Percentiles rank a stretch among this genome's conserved stretches.
phyloP scores from a whole-genome alignment of 2,329 filamentous ascomycete genomes.

The Phyllosticta capitalensis region DNA sequence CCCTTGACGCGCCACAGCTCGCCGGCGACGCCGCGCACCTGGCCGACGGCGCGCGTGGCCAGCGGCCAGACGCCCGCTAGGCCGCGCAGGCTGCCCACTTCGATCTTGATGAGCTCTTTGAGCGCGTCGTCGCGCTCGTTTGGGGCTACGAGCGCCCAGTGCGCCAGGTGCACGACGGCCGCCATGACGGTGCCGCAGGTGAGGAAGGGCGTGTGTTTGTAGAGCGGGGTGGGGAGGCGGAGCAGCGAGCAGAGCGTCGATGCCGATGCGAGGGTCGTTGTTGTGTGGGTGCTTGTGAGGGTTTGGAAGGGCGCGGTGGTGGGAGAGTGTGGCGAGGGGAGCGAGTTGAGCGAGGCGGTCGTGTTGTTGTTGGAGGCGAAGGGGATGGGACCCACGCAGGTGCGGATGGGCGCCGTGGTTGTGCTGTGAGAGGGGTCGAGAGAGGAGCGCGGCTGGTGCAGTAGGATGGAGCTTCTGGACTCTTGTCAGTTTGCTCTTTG shows the following conservation, averaged over 20 bases:
- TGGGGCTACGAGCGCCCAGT: constrained; percentile 51
- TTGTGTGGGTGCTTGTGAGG: constrained; percentile 54
- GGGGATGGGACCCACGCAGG: constrained; percentile 52
- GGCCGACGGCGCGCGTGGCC: constrained; percentile 57
- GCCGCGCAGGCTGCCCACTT: constrained; percentile 63
- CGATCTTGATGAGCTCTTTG: constrained; percentile 67
- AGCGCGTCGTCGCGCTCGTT: constrained; percentile 46
- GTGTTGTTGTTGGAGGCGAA: constrained; percentile 13
- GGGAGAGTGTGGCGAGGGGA: background rate
- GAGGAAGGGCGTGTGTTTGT: constrained; percentile 52
- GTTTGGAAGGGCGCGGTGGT: constrained; percentile 23
- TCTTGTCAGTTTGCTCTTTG: background rate
- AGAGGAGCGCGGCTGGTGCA: constrained; percentile 35
- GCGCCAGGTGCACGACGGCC: constrained; percentile 45
- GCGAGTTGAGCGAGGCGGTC: constrained; percentile 39
- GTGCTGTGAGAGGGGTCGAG: constrained; percentile 25
- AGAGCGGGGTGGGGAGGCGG: constrained; percentile 60
- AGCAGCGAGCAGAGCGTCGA: constrained; percentile 67
- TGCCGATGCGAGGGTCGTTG: constrained; percentile 71
- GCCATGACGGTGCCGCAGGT: constrained; percentile 33
- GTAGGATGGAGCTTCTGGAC: constrained; percentile 29
- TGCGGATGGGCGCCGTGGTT: constrained; percentile 37
- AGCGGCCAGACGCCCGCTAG: constrained; percentile 64
- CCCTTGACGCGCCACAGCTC: constrained; percentile 49
- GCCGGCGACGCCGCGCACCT: constrained; percentile 70